Evolutionary conservation across 108 stramenopile species (phyloP).

Genomic region (Nitzschia sp.): DNA sequence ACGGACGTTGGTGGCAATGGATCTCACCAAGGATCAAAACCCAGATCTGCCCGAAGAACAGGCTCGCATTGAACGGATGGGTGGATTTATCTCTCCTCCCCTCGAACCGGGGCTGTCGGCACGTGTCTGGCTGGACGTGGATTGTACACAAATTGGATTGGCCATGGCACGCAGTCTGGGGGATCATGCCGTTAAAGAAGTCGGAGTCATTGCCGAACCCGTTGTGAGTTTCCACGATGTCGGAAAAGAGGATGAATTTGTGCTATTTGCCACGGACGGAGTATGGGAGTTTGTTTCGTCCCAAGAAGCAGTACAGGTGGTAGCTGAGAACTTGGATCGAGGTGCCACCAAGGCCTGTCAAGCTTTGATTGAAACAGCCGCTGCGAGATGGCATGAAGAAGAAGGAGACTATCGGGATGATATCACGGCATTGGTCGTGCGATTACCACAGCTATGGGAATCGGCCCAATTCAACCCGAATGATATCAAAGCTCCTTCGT

Average conservation of each 20-base stretch:
- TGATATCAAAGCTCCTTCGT: not conserved
- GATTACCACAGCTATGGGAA: slow-evolving; percentile 58
- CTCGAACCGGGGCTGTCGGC: slow-evolving; percentile 87
- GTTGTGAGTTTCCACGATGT: slow-evolving; percentile 73
- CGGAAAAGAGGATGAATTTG: slow-evolving; percentile 65
- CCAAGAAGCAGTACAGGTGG: slow-evolving; percentile 72
- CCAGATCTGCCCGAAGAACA: slow-evolving; percentile 78
- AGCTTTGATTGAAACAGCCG: slow-evolving; percentile 84
- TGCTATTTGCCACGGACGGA: slow-evolving; percentile 91
- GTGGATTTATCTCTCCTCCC: slow-evolving; percentile 92
- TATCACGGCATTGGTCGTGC: slow-evolving; percentile 90
- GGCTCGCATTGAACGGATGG: slow-evolving; percentile 77
- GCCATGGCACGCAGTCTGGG: slow-evolving; percentile 95
- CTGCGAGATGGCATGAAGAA: slow-evolving; percentile 87
- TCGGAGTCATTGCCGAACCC: slow-evolving; percentile 93
- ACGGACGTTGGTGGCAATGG: slow-evolving; percentile 33
- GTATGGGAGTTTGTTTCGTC: slow-evolving; percentile 95
- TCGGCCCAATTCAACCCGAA: slow-evolving; percentile 3
- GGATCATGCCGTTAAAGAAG: slow-evolving; percentile 88
- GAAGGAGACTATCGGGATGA: slow-evolving; percentile 98
- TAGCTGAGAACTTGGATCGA: slow-evolving; percentile 48
- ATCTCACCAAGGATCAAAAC: slow-evolving; percentile 89
- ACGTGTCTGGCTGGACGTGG: slow-evolving; percentile 88
- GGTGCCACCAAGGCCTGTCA: slow-evolving; percentile 79
- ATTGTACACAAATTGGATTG: slow-evolving; percentile 90